Evolutionary conservation across 2,329 filamentous ascomycete species (phyloP), one percentile per base, ranked within the genome.

Genomic region (Lachnellula occidentalis): DNA sequence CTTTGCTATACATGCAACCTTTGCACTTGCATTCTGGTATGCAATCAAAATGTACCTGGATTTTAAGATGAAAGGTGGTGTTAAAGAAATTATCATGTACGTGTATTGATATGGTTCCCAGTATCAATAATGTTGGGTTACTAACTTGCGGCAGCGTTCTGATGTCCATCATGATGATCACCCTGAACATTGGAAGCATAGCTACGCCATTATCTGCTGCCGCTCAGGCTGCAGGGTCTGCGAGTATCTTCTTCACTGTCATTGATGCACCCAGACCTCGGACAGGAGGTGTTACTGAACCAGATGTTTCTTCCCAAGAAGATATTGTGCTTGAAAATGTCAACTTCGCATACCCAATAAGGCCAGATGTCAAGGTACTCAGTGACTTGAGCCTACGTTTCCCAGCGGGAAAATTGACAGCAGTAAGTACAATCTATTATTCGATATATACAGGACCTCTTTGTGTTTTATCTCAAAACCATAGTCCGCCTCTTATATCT

Each of bases 1-100:
- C 56, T 61, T 64, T 48, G 55, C 64, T 41, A 62, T 68, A 31
- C 64, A 68, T 58, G 55, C 45, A 58, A 72, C 76, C 0, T 84
- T 83, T 54, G 77, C 74, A 1, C 71, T 85, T 22, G 72, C 78
- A 5, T 86, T 86, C 58, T 85, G 81, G 81, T 85, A 78, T 58
- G 82, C 82, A 3, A 75, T 76, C 39, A 78, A 75, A 59, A 73
- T 76, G 1, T 76, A 69, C 45, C 57, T 72, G 5, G 73, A 78
- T 2, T 74, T 74, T 1, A 69, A 72, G 15, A 67, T 85, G 41
- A 57, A 31, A 31, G 27, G 70, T 15, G 73, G 72, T 54, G 72
- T 83, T 8, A 76, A 78, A 43, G 78, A 76, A 12, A 75, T 86
- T 43, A 72, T 84, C 31, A 74, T 83, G 77, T 81, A 61, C 70